Evolutionary conservation across 2,329 filamentous ascomycete species (phyloP), one percentile per base, ranked within the genome.

Genomic region (Myriangium duriaei): DNA sequence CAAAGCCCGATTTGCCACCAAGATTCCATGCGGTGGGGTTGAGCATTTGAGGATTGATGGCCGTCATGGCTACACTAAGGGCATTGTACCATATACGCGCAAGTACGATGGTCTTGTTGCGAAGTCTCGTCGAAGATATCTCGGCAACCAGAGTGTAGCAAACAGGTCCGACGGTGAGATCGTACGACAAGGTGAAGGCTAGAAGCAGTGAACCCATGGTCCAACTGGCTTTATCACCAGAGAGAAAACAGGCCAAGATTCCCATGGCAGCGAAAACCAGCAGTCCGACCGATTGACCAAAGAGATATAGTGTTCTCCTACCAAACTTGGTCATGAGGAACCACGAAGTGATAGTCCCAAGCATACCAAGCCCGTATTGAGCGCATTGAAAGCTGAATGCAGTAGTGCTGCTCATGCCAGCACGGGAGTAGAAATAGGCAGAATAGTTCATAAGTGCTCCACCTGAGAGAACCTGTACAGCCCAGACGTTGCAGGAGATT

Each of bases 391-490:
- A 58, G 32, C 49, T 49, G 49, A 60, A 62, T 1, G 62, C 60
- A 32, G 61, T 44, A 6, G 53, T 47, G 26, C 60, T 57, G 5
- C 51, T 46, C 30, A 61, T 44, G 2, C 63, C 63, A 4, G 62
- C 62, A 5, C 58, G 58, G 34, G 65, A 50, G 51, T 68, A 67
- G 54, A 68, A 68, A 49, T 68, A 68, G 3, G 60, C 64, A 4
- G 57, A 56, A 46, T 62, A 65, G 18, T 60, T 61, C 5, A 64
- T 58, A 37, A 66, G 47, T 37, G 54, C 59, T 30, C 62, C 57
- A 2, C 61, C 62, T n/a, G 56, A 58, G 4, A 64, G 45, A 38
- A 62, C 57, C 40, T 67, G 62, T 34, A 60, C 61, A 17, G 55
- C 51, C 43, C 63, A 67, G 12, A 63, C 62, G 5, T 59, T 58